Percentiles rank a stretch among this genome's conserved stretches.
These are phyloP conservation scores for Umbellularia californica DNA, from an alignment of 164 flowering plant species.

Conservation along the genomic window DNA sequence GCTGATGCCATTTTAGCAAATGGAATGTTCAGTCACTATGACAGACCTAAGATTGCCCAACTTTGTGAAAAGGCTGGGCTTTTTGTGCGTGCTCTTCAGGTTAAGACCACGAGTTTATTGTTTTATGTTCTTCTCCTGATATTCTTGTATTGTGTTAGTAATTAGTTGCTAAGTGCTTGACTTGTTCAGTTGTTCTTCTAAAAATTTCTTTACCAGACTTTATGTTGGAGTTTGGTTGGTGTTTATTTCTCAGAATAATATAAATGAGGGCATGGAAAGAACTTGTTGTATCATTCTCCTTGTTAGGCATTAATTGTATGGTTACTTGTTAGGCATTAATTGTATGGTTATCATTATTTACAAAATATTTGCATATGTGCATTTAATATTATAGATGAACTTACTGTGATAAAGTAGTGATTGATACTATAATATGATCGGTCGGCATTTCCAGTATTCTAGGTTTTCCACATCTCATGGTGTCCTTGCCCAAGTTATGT, in stretches of 20 bases:
- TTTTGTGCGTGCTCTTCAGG: conserved; percentile 85
- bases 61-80: conserved; percentile 99
- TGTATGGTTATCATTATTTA: no score
- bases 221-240: background rate
- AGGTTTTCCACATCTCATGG: background rate
- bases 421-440: no score
- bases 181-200: background rate
- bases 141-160: background rate
- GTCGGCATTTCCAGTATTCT: background rate
- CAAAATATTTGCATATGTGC: background rate
- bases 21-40: conserved; percentile 99
- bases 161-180: no score
- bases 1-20: conserved; percentile 99
- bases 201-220: background rate
- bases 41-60: conserved; percentile 95
- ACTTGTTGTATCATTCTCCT: background rate
- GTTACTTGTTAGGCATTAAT: background rate
- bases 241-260: background rate
- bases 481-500: background rate
- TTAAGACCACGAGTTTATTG: conserved; percentile 18
- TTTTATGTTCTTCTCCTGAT: background rate
- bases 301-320: background rate
- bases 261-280: background rate
- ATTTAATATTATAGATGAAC: no score
- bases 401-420: no score